Evolutionary conservation across 495 filamentous ascomycete genomes (phyloP).

Genomic region (Neohortaea acidophila): DNA sequence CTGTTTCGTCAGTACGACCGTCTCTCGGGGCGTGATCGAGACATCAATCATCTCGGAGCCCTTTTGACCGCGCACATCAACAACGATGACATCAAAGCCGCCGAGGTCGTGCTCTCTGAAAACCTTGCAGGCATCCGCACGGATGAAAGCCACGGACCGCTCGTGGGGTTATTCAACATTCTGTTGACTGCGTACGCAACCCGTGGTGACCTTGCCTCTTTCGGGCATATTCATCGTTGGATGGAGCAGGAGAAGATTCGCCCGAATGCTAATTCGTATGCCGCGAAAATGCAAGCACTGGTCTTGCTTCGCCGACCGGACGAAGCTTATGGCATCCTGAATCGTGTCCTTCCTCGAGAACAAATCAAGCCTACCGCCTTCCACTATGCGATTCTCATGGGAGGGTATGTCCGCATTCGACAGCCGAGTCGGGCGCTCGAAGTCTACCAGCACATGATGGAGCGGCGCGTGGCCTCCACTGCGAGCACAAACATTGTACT

Average conservation of each 20-base stretch:
- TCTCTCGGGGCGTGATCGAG: slow-evolving; percentile 29
- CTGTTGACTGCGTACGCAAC: slow-evolving; percentile 54
- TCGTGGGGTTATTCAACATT: slow-evolving; percentile 61
- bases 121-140: slow-evolving; percentile 1
- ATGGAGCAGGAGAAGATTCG: slow-evolving; percentile 45
- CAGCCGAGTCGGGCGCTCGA: slow-evolving; percentile 38
- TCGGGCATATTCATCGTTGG: slow-evolving; percentile 42
- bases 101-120: slow-evolving; percentile 28
- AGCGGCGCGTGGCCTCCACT: slow-evolving; percentile 31
- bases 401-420: slow-evolving; percentile 40
- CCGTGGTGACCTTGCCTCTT: slow-evolving; percentile 43
- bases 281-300: slow-evolving; percentile 56
- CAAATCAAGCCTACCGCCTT: slow-evolving; percentile 44
- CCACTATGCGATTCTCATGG: slow-evolving; percentile 66
- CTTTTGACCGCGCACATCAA: slow-evolving; percentile 55
- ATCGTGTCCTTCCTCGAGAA: slow-evolving; percentile 39
- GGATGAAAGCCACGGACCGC: slow-evolving; percentile 1
- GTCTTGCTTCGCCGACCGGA: slow-evolving; percentile 43
- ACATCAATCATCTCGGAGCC: slow-evolving; percentile 41
- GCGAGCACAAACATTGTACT: slow-evolving; percentile 33
- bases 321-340: slow-evolving; percentile 51
- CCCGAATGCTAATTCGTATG: slow-evolving; percentile 59
- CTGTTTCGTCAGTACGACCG: slow-evolving; percentile 34
- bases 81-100: slow-evolving; percentile 13
- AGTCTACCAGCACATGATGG: slow-evolving; percentile 38